Percentiles rank a stretch among this genome's conserved stretches.
These are phyloP conservation scores for Quercus tomentella DNA, from an alignment of 331 rosid species.

Conservation along the genomic window DNA sequence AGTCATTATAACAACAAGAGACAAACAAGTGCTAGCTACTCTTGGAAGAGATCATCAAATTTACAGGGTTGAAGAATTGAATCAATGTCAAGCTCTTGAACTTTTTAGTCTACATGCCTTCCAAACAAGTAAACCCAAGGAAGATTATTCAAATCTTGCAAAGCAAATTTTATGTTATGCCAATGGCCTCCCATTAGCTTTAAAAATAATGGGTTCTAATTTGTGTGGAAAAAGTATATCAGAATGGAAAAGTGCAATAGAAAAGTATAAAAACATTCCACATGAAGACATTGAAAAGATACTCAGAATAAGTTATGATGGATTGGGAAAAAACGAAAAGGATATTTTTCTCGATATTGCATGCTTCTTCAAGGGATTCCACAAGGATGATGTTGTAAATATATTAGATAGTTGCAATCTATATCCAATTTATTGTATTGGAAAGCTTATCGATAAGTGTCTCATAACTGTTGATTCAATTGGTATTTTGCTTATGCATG, in stretches of 20 bases:
- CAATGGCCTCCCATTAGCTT: too few relatives aligned
- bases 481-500: conserved; percentile 15
- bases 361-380: too few relatives aligned
- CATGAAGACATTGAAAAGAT: background rate
- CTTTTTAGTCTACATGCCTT: background rate
- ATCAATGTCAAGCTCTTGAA: background rate
- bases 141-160: too few relatives aligned
- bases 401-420: too few relatives aligned
- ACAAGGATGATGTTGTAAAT: too few relatives aligned
- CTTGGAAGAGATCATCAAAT: background rate
- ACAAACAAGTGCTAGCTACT: background rate
- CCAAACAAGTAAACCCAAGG: too few relatives aligned
- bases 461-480: background rate
- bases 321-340: background rate
- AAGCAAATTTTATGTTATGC: too few relatives aligned
- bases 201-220: too few relatives aligned
- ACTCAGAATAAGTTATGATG: background rate
- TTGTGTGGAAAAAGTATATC: too few relatives aligned
- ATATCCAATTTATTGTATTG: too few relatives aligned
- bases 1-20: conserved; percentile 11
- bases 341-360: too few relatives aligned
- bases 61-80: background rate
- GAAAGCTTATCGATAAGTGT: too few relatives aligned
- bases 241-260: background rate
- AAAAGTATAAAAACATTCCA: background rate